A percentile compares a stretch with the other conserved stretches of the same genome.
These are phyloP conservation scores for Tubosaeta sp. DNA, from an alignment of 768 basidiomycete genomes.

Conservation along the genomic window DNA sequence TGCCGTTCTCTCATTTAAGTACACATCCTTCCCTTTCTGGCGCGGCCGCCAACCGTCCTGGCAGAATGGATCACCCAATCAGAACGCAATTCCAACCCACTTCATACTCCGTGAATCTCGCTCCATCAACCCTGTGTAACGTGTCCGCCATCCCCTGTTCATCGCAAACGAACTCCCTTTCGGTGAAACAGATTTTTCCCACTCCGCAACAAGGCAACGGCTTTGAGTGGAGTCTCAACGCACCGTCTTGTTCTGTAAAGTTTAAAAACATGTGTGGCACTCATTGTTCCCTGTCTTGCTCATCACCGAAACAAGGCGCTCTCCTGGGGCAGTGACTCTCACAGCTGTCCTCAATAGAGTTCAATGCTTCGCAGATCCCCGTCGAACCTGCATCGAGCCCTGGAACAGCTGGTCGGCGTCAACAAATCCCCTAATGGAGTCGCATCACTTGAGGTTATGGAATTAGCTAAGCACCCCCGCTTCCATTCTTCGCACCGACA, in stretches of 20 bases:
- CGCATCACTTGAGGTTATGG: conserved; percentile 5
- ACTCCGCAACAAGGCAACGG: conserved; percentile 8
- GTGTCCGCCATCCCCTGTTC: background rate
- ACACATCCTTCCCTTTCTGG: conserved; percentile 22
- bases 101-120: conserved; percentile 20
- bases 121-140: conserved; percentile 14
- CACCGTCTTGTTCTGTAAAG: conserved; percentile 4
- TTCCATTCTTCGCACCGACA: conserved; percentile 29
- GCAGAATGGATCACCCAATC: conserved; percentile 23
- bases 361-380: conserved; percentile 13
- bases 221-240: background rate
- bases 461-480: conserved; percentile 24
- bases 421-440: conserved; percentile 3
- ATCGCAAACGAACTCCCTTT: background rate
- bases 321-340: conserved; percentile 1
- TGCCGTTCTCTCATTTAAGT: conserved; percentile 19
- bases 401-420: conserved; percentile 12
- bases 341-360: conserved; percentile 12
- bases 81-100: conserved; percentile 28
- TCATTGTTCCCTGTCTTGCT: conserved; percentile 5
- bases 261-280: background rate
- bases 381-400: conserved; percentile 23
- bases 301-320: conserved; percentile 10
- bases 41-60: conserved; percentile 3
- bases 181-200: conserved; percentile 15